Conservation (phyloP, 2,329 filamentous ascomycete genomes). For the Aspergillus intermedius region DNA sequence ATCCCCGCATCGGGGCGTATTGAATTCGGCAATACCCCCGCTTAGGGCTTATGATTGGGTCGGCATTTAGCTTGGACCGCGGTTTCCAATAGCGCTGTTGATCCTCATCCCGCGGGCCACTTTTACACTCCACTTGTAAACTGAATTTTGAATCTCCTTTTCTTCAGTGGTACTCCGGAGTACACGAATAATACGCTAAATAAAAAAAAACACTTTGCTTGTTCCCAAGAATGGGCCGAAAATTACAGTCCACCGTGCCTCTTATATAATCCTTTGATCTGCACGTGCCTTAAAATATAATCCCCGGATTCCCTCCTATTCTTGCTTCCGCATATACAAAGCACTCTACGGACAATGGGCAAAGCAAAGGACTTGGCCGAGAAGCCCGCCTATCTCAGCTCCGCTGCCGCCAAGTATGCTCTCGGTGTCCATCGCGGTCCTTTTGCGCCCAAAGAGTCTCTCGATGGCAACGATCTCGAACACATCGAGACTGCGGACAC, state of each 20-base stretch:
- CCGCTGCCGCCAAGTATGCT: conserved; percentile 24
- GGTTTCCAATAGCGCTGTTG: conserved; percentile 10
- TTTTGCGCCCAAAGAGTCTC: conserved; percentile 9
- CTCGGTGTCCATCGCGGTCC: conserved; percentile 27
- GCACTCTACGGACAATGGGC: conserved; percentile 14
- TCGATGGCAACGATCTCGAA: conserved; percentile 16
- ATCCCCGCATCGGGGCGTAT: neutral
- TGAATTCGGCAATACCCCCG: neutral
- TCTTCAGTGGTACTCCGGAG: conserved; percentile 2
- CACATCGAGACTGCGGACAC: conserved; percentile 23
- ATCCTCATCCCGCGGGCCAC: conserved; percentile 7
- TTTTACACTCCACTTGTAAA: too few species aligned
- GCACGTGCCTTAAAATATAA: neutral
- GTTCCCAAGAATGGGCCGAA: too few species aligned
- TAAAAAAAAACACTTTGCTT: neutral
- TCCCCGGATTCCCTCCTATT: neutral
- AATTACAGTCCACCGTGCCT: too few species aligned
- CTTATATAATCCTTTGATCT: neutral
- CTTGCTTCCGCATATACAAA: neutral
- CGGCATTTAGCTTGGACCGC: conserved; percentile 5
- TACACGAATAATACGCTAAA: neutral
- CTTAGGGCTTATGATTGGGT: neutral
- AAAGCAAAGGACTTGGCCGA: conserved; percentile 13
- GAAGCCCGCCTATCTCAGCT: conserved; percentile 19
- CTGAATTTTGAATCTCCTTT: conserved; percentile 4